A percentile compares a stretch with the other conserved stretches of the same genome.
These are phyloP conservation scores for Paramecium sonneborni DNA, from an alignment of 73 alveolate genomes.

Conservation along the genomic window DNA sequence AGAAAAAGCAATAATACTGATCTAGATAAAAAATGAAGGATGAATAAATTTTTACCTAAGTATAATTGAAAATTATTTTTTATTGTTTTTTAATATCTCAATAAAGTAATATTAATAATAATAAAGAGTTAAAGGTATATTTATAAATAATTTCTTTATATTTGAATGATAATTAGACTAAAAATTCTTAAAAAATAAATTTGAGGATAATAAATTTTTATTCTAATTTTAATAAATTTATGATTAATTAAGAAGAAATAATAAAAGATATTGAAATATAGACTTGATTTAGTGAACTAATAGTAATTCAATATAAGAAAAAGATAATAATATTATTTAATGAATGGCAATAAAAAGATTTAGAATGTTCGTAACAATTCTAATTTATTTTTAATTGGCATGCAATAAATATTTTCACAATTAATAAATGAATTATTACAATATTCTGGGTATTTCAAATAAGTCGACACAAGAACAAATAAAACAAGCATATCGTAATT, in stretches of 20 bases:
- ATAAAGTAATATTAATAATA: too few species aligned
- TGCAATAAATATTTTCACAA: neutral
- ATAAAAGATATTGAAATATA: neutral
- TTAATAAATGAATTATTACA: conserved; percentile 2
- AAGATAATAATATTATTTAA: neutral
- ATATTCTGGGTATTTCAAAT: neutral
- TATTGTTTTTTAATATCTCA: too few species aligned
- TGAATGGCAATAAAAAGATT: neutral
- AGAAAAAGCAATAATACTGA: too few species aligned
- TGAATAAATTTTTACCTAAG: too few species aligned
- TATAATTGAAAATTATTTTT: too few species aligned
- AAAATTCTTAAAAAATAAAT: too few species aligned
- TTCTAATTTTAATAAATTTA: neutral
- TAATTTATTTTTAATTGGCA: neutral
- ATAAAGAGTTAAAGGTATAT: too few species aligned
- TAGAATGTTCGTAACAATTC: conserved; percentile 4
- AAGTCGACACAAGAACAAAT: neutral
- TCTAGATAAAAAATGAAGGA: too few species aligned
- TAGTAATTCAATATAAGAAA: neutral
- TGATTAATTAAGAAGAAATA: neutral
- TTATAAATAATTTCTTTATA: too few species aligned
- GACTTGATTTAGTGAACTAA: neutral
- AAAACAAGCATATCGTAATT: neutral
- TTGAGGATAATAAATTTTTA: neutral
- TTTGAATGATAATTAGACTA: too few species aligned